These are phyloP conservation scores for Aphanoascus verrucosus DNA, from an alignment of 2,329 filamentous ascomycete species.

Conservation along the genomic window DNA sequence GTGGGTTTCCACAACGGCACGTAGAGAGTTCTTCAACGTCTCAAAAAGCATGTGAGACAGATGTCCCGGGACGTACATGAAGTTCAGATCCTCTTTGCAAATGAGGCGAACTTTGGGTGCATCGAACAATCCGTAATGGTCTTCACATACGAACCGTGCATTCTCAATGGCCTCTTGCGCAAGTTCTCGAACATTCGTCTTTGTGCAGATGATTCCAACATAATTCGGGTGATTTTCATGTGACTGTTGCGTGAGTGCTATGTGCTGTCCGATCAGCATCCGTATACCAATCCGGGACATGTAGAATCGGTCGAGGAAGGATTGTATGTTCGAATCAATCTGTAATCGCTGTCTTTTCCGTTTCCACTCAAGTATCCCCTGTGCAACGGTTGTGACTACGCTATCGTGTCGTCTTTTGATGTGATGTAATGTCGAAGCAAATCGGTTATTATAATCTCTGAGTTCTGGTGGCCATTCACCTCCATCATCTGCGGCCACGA, in stretches of 20 bases:
- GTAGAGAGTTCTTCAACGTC: constrained; percentile 94
- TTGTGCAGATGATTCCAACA: constrained; percentile 97
- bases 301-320: constrained; percentile 97
- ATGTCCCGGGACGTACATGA: constrained; percentile 99
- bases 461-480: constrained; percentile 89
- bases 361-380: constrained; percentile 97
- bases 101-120: constrained; percentile 94
- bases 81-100: constrained; percentile 85
- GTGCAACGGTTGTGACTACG: constrained; percentile 94
- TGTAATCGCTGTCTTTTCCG: constrained; percentile 92
- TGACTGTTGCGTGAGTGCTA: constrained; percentile 87
- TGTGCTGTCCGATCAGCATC: constrained; percentile 98
- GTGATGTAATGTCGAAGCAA: constrained; percentile 75
- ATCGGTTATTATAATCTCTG: constrained; percentile 84
- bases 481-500: constrained; percentile 79
- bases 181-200: constrained; percentile 89
- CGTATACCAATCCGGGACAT: constrained; percentile 99
- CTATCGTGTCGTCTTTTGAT: constrained; percentile 96
- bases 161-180: constrained; percentile 98
- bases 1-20: constrained; percentile 90
- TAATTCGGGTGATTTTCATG: constrained; percentile 84
- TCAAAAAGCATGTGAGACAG: constrained; percentile 99
- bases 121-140: constrained; percentile 95
- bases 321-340: constrained; percentile 93
- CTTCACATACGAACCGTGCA: constrained; percentile 96